Conservation (phyloP, 768 basidiomycete species). For the Russula brevipes region DNA sequence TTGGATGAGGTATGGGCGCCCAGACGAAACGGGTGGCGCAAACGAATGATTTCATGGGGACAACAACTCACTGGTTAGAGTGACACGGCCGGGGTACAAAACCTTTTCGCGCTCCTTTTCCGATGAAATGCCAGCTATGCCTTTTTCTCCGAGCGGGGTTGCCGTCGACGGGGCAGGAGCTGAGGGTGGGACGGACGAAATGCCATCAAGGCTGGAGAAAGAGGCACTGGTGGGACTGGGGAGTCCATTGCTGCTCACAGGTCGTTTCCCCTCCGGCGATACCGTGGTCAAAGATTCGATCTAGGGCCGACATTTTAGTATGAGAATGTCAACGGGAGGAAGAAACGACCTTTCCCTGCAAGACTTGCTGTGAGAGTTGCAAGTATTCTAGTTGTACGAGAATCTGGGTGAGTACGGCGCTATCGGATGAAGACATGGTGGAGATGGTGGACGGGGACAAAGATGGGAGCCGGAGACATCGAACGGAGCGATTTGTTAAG, state of each 20-base stretch:
- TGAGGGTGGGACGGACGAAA: constrained; percentile 31
- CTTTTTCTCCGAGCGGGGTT: constrained; percentile 21
- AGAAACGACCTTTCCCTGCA: constrained; percentile 66
- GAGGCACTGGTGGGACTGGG: constrained; percentile 31
- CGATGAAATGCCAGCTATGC: constrained; percentile 3
- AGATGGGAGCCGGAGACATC: background rate
- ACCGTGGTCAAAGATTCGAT: constrained; percentile 44
- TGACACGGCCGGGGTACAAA: constrained; percentile 77
- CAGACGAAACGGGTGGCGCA: constrained; percentile 17
- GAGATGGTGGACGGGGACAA: background rate
- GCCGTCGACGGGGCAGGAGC: constrained; percentile 20
- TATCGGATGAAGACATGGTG: constrained; percentile 28
- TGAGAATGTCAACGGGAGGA: background rate
- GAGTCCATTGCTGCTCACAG: constrained; percentile 34
- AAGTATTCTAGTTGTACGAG: constrained; percentile 64
- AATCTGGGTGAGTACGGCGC: constrained; percentile 67
- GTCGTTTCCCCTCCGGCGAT: constrained; percentile 27
- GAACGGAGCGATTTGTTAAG: too few relatives aligned
- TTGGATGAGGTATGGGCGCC: background rate
- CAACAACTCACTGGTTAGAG: constrained; percentile 68
- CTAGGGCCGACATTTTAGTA: constrained; percentile 32
- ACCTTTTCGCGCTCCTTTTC: constrained; percentile 69
- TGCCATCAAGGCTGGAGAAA: constrained; percentile 30
- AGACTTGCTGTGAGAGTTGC: constrained; percentile 67
- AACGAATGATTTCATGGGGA: background rate